Conservation (phyloP, 1,284 basidiomycete genomes). For the Ustilago loliicola region DNA sequence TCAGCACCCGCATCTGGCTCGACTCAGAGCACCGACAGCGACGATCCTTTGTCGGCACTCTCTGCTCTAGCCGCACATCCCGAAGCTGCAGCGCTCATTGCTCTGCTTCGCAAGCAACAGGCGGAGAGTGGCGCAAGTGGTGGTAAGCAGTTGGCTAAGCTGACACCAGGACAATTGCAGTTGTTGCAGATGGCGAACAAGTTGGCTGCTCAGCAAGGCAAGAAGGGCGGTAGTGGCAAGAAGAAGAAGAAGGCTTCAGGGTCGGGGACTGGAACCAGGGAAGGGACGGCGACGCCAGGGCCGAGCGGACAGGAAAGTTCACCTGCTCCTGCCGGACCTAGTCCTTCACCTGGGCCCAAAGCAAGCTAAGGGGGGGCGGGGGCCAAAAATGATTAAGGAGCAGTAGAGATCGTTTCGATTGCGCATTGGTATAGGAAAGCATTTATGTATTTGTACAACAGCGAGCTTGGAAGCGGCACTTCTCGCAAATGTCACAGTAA, state of each 20-base stretch:
- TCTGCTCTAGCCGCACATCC: conserved; percentile 63
- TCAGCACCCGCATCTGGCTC: conserved; percentile 1
- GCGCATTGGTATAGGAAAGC: background rate
- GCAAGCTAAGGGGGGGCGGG: background rate
- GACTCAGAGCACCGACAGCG: conserved; percentile 9
- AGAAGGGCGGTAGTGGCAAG: conserved; percentile 38
- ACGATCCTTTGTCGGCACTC: conserved; percentile 60
- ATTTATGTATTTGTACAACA: conserved; percentile 1
- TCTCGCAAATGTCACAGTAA: background rate
- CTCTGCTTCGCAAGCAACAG: conserved; percentile 65
- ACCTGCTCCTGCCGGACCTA: conserved; percentile 30
- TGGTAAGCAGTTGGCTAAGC: conserved; percentile 57
- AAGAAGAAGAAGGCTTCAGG: conserved; percentile 47
- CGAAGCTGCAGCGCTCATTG: conserved; percentile 65
- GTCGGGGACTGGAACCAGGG: conserved; percentile 26
- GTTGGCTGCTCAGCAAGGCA: conserved; percentile 57
- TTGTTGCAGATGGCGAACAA: conserved; percentile 67
- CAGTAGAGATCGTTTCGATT: background rate
- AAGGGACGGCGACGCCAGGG: conserved; percentile 41
- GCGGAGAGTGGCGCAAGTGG: conserved; percentile 41
- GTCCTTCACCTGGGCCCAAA: conserved; percentile 36
- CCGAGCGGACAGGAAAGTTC: conserved; percentile 37
- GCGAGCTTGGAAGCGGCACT: background rate
- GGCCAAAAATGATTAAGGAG: no score
- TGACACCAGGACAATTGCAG: conserved; percentile 66